Evolutionary conservation across 306 rosid species (phyloP), one percentile per base, ranked within the genome.

Genomic region (Datisca glomerata): DNA sequence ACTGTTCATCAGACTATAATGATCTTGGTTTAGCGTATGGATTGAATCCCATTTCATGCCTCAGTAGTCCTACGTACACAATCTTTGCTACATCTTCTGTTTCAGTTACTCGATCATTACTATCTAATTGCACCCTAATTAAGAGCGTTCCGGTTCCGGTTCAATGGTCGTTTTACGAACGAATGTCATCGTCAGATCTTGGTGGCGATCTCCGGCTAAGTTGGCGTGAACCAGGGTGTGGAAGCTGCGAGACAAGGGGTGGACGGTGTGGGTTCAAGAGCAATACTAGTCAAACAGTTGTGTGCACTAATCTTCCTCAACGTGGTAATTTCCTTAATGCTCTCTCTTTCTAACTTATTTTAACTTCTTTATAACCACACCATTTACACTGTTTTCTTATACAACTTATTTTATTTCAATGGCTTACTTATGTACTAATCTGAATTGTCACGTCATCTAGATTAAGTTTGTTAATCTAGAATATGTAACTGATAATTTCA

Each of bases 171-270:
- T 52, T 47, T 52, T n/a, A n/a, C n/a, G n/a, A n/a, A n/a, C n/a
- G n/a, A n/a, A n/a, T n/a, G n/a, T n/a, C n/a, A n/a, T 56, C 85
- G 51, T 53, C 75, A 20, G 79, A 74, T 7, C 65, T 71, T 20
- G 32, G 12, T 36, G 57, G 55, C 0, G 42, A 77, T 8, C 63
- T 85, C 0, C 60, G 75, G 4, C 57, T 85, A 11, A 57, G 55
- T 21, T 85, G 95, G 95, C 60, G 64, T 6, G 29, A 38, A 20
- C 93, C 95, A 11, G 12, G 63, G 21, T 85, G 95, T 54, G 76
- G 75, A 12, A 55, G 32, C 50, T 85, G 95, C 29, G 81, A 69
- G 54, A 29, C 56, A 0, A 62, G 19, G 0, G 87, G 87, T 14
- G 85, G 79, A n/a, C 56, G 58, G 0, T 85, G 96, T 52, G 96